These are phyloP conservation scores for Hymenoscyphus repandus DNA, from an alignment of 2,329 filamentous ascomycete species.

Conservation along the genomic window DNA sequence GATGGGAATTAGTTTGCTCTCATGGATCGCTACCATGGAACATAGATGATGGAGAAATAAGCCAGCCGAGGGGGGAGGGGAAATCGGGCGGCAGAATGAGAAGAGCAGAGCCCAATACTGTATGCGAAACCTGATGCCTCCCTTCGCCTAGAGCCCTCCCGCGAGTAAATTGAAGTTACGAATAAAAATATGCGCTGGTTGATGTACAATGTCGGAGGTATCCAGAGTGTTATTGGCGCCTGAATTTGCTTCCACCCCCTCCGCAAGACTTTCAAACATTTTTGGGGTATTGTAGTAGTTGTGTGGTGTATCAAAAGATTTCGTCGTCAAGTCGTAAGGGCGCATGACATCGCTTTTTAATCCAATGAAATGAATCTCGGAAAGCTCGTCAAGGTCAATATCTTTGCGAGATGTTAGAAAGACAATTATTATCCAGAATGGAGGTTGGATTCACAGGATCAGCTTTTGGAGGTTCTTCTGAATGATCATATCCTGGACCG, in stretches of 20 bases:
- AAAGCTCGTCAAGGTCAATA: slow-evolving; percentile 1
- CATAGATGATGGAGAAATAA: neutral
- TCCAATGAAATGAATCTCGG: neutral
- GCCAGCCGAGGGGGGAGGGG: neutral
- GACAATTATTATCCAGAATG: neutral
- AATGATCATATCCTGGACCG: slow-evolving; percentile 83
- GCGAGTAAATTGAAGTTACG: no score
- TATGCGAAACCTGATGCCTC: no score
- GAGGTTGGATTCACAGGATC: slow-evolving; percentile 51
- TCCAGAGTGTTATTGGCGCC: neutral
- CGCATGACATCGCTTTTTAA: neutral
- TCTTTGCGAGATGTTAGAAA: slow-evolving; percentile 3
- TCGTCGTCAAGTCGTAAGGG: slow-evolving; percentile 1
- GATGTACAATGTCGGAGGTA: neutral
- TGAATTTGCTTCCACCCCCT: neutral
- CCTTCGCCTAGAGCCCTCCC: no score
- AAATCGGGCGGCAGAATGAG: no score
- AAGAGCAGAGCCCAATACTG: no score
- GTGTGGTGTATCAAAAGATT: slow-evolving; percentile 4
- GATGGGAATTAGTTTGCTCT: neutral
- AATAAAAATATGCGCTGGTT: no score
- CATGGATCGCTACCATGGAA: neutral
- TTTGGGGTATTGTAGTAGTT: neutral
- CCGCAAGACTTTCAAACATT: neutral
- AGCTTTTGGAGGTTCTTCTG: slow-evolving; percentile 77